Percentiles rank a stretch among this genome's conserved stretches.
These are phyloP conservation scores for Penicillium olsonii DNA, from an alignment of 2,329 filamentous ascomycete species.

Conservation along the genomic window DNA sequence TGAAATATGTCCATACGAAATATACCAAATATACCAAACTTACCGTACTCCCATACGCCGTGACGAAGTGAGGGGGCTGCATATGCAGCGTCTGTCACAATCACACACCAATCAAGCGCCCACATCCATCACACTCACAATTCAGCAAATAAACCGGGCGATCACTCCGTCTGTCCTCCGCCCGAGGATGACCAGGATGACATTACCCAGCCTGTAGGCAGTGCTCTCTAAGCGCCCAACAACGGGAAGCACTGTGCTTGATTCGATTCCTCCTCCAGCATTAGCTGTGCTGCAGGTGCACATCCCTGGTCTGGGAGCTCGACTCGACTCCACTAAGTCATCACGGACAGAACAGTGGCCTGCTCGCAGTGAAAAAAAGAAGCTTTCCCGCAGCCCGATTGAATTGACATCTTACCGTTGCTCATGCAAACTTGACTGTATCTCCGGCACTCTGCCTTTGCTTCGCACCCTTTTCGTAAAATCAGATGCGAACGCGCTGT, in stretches of 20 bases:
- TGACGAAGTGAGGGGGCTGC: conserved; percentile 7
- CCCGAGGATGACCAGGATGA: neutral
- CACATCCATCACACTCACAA: conserved; percentile 23
- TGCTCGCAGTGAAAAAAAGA: conserved; percentile 26
- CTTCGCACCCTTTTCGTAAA: conserved; percentile 2
- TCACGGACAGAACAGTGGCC: conserved; percentile 7
- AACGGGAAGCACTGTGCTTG: conserved; percentile 4
- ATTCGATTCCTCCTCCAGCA: conserved; percentile 14
- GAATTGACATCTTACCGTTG: conserved; percentile 3
- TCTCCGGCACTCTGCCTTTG: conserved; percentile 12
- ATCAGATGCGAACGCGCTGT: conserved; percentile 7
- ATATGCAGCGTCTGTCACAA: conserved; percentile 34
- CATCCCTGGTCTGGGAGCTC: conserved; percentile 1
- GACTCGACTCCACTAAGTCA: conserved; percentile 13
- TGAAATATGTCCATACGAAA: too few relatives aligned
- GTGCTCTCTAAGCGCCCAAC: conserved; percentile 25
- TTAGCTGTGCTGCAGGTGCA: conserved; percentile 9
- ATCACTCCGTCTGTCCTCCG: conserved; percentile 7
- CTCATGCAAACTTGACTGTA: conserved; percentile 21
- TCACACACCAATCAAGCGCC: conserved; percentile 33
- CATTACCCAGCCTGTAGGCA: conserved; percentile 15
- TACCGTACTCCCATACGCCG: too few relatives aligned
- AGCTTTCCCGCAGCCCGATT: conserved; percentile 20
- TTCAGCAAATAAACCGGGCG: neutral
- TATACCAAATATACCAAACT: too few relatives aligned